Conservation (phyloP, 768 basidiomycete genomes). For the Pulveroboletus frians region DNA sequence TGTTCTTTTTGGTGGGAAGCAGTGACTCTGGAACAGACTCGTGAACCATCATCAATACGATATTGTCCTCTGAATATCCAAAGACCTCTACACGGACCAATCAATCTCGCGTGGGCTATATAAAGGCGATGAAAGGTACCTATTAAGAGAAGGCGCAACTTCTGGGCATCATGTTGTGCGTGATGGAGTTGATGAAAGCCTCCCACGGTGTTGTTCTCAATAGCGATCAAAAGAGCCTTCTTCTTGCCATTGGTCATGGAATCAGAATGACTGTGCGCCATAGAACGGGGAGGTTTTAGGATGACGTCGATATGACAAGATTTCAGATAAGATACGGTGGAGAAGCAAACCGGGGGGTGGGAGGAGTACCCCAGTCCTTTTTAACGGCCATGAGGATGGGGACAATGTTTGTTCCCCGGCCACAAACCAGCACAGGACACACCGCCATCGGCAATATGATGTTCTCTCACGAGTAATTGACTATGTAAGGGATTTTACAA, state of each 20-base stretch:
- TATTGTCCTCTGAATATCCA: slow-evolving; percentile 35
- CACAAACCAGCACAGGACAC: slow-evolving; percentile 2
- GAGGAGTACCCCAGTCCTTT: background rate
- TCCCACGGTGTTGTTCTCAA: slow-evolving; percentile 1
- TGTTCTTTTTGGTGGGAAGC: slow-evolving; percentile 41
- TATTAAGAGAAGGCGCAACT: slow-evolving; percentile 16
- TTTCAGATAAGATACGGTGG: slow-evolving; percentile 12
- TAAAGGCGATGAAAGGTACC: slow-evolving; percentile 10
- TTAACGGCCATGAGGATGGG: background rate
- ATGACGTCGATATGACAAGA: background rate
- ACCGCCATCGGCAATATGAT: slow-evolving; percentile 6
- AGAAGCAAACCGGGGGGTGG: background rate
- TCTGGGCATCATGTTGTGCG: slow-evolving; percentile 15
- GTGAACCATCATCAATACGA: slow-evolving; percentile 42
- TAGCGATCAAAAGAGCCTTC: slow-evolving; percentile 24
- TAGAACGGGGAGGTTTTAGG: background rate
- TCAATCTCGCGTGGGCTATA: background rate
- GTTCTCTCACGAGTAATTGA: background rate
- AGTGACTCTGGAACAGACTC: slow-evolving; percentile 18
- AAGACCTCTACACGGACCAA: slow-evolving; percentile 28
- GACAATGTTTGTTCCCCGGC: background rate
- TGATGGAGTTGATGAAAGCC: slow-evolving; percentile 1
- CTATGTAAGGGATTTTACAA: background rate
- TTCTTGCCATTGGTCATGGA: slow-evolving; percentile 1
- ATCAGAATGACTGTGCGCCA: slow-evolving; percentile 2